phyloP scores from a whole-genome alignment of 129 eudicot species.

The Flaveria robusta region DNA sequence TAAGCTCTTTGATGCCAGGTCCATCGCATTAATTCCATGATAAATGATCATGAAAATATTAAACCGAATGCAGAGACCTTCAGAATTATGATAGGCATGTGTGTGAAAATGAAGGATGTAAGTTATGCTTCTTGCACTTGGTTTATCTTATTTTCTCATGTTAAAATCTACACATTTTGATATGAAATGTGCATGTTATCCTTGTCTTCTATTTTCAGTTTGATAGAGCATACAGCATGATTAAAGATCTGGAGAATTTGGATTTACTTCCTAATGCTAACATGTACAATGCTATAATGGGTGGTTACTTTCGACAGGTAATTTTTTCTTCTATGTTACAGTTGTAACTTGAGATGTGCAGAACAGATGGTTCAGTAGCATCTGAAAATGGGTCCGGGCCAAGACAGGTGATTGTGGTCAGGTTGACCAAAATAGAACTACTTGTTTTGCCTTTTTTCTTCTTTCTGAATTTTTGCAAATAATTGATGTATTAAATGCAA shows the following conservation, averaged over 20 bases:
- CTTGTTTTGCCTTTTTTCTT: background rate
- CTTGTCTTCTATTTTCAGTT: conserved; percentile 47
- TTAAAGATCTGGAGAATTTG: conserved; percentile 52
- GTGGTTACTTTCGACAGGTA: conserved; percentile 87
- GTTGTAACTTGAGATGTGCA: background rate
- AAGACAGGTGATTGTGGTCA: conserved; percentile 3
- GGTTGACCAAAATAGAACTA: background rate
- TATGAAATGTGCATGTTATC: background rate
- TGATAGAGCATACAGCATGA: conserved; percentile 76
- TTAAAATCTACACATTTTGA: conserved; percentile 14
- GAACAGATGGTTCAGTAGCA: background rate
- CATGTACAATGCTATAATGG: conserved; percentile 81
- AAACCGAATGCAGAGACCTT: conserved; percentile 57
- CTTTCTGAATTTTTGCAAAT: background rate
- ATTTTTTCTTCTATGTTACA: background rate
- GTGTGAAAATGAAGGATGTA: conserved; percentile 90
- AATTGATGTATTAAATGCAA: background rate
- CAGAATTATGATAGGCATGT: conserved; percentile 60
- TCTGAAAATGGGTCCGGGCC: conserved; percentile 4
- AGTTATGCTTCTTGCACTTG: conserved; percentile 38
- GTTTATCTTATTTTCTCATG: conserved; percentile 22
- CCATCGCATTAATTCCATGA: conserved; percentile 58
- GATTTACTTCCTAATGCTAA: conserved; percentile 54
- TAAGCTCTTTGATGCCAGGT: conserved; percentile 50
- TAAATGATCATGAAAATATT: conserved; percentile 42